These are phyloP conservation scores for Pseudocercospora fijiensis DNA, from an alignment of 2,329 filamentous ascomycete species.

Conservation along the genomic window DNA sequence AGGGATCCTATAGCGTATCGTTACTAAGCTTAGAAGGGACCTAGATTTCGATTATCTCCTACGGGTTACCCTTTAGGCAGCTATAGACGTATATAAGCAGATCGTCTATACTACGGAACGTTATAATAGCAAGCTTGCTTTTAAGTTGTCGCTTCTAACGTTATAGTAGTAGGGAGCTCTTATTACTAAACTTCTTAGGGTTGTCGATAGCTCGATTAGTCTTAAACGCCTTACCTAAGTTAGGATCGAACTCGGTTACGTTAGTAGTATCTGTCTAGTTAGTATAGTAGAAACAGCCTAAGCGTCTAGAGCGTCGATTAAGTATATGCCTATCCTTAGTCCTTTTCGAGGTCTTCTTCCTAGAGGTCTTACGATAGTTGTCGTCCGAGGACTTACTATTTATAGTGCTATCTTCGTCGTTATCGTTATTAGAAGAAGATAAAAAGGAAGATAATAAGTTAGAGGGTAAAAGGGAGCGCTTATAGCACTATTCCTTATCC, in stretches of 20 bases:
- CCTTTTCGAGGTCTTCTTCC: neutral
- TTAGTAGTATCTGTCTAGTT: neutral
- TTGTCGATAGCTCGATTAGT: neutral
- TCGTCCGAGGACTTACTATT: no score
- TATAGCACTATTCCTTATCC: no score
- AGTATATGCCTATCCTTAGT: neutral
- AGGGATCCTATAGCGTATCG: neutral
- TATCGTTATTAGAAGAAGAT: no score
- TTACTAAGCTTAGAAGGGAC: neutral
- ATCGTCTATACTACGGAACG: neutral
- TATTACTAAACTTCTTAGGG: neutral
- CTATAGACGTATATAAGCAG: neutral
- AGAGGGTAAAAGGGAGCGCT: no score
- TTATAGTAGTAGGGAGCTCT: neutral
- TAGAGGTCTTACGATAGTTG: no score
- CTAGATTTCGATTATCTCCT: neutral
- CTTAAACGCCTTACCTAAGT: neutral
- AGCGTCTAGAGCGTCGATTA: neutral
- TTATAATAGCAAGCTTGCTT: neutral
- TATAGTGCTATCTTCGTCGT: no score
- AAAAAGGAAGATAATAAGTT: no score
- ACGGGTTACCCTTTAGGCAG: neutral
- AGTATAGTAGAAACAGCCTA: neutral
- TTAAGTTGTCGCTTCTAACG: neutral
- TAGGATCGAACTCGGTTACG: neutral